A percentile compares a stretch with the other conserved stretches of the same genome.
Evolutionary conservation across 768 basidiomycete genomes (phyloP).

Genomic region (Lactifluus volemus): DNA sequence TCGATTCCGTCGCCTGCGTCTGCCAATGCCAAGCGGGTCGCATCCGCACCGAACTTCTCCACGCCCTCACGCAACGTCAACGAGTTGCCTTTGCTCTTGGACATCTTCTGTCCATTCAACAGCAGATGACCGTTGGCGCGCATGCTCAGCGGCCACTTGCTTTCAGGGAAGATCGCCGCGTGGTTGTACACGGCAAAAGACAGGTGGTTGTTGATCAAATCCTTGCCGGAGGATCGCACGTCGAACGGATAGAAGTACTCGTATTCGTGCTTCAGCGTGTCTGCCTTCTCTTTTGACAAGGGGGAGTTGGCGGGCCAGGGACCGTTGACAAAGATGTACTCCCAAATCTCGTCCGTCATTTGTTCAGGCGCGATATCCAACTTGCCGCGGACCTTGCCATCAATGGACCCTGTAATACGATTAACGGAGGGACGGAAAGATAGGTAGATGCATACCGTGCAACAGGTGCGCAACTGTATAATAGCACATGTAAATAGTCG

Average conservation of each 20-base stretch:
- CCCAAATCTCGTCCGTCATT: conserved; percentile 98
- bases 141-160: conserved; percentile 88
- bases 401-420: conserved; percentile 47
- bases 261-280: conserved; percentile 83
- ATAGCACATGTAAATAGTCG: conserved; percentile 98
- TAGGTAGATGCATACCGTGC: conserved; percentile 51
- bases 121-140: conserved; percentile 94
- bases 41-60: conserved; percentile 95
- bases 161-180: conserved; percentile 83
- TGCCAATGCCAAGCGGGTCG: conserved; percentile 83
- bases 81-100: conserved; percentile 93
- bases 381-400: conserved; percentile 72
- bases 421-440: conserved; percentile 8
- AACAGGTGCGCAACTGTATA: conserved; percentile 90
- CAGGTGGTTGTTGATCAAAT: conserved; percentile 90
- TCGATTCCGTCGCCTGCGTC: conserved; percentile 97
- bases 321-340: conserved; percentile 78
- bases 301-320: conserved; percentile 63
- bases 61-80: conserved; percentile 84
- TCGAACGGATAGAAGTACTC: conserved; percentile 98
- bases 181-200: conserved; percentile 94
- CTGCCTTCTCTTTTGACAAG: conserved; percentile 66
- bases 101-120: conserved; percentile 99
- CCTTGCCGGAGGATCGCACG: conserved; percentile 96
- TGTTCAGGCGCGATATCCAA: conserved; percentile 82